Evolutionary conservation across 2,329 filamentous ascomycete species (phyloP).

Genomic region (Emydomyces testavorans): DNA sequence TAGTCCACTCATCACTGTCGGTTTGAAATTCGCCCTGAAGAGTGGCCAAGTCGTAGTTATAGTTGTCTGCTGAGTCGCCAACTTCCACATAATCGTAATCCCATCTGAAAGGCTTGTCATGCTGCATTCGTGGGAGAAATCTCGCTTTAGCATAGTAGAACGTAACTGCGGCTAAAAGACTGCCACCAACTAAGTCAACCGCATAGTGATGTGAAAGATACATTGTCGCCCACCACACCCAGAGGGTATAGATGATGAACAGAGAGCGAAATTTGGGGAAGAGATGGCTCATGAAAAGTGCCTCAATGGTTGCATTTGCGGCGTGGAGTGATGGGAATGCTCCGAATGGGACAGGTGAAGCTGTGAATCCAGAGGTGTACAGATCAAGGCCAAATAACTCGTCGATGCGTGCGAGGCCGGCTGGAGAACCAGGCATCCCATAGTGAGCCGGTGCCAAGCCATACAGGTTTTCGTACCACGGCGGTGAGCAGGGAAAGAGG

Average conservation of each 20-base stretch:
- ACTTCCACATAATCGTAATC: conserved; percentile 89
- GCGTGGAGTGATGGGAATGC: conserved; percentile 91
- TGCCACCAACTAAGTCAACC: conserved; percentile 79
- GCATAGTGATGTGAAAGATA: conserved; percentile 96
- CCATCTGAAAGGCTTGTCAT: conserved; percentile 80
- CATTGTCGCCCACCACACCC: conserved; percentile 99
- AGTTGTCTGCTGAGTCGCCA: conserved; percentile 50
- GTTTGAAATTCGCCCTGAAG: conserved; percentile 46
- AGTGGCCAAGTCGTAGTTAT: conserved; percentile 46
- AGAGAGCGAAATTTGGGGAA: conserved; percentile 73
- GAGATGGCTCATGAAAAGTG: conserved; percentile 82
- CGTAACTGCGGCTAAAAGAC: conserved; percentile 60
- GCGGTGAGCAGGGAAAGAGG: conserved; percentile 82
- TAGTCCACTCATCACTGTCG: conserved; percentile 81
- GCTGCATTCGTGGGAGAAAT: conserved; percentile 70
- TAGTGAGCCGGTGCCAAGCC: conserved; percentile 86
- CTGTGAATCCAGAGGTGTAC: conserved; percentile 85
- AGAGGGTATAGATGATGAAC: conserved; percentile 73
- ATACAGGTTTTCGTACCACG: conserved; percentile 93
- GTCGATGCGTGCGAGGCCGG: conserved; percentile 79
- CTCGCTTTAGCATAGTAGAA: conserved; percentile 73
- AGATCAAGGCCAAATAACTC: conserved; percentile 80
- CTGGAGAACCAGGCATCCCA: conserved; percentile 78
- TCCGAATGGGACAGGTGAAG: conserved; percentile 83
- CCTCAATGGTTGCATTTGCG: conserved; percentile 76